Evolutionary conservation across 495 filamentous ascomycete genomes (phyloP).

Genomic region (Tuber umbilicatum): DNA sequence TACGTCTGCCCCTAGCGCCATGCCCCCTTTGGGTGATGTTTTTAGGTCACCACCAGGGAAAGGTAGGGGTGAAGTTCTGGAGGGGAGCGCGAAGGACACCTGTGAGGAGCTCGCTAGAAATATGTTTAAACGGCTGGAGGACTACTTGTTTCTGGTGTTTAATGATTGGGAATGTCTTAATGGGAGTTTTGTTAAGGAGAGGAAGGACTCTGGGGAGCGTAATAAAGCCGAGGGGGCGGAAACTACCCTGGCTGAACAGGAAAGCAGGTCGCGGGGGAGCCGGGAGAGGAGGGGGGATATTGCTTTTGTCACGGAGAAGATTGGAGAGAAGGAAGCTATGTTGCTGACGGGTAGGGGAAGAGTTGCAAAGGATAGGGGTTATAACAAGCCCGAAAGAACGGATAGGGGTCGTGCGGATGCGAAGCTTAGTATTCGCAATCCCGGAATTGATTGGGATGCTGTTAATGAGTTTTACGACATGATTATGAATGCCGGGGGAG

Average conservation of each 20-base stretch:
- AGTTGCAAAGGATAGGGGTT: conserved; percentile 21
- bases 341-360: conserved; percentile 26
- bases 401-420: conserved; percentile 14
- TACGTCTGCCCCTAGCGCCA: background rate
- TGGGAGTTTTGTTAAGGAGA: conserved; percentile 40
- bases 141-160: conserved; percentile 64
- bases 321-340: conserved; percentile 39
- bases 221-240: background rate
- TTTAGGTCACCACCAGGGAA: background rate
- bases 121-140: conserved; percentile 67
- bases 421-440: conserved; percentile 48
- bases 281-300: conserved; percentile 16
- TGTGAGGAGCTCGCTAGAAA: conserved; percentile 20
- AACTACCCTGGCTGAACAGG: background rate
- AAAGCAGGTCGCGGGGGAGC: background rate
- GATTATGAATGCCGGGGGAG: conserved; percentile 58
- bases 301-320: conserved; percentile 33
- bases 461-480: conserved; percentile 68
- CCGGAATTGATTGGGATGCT: conserved; percentile 69
- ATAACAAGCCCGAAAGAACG: conserved; percentile 8
- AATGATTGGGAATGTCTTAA: conserved; percentile 66
- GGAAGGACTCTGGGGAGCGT: background rate
- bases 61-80: background rate
- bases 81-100: background rate
- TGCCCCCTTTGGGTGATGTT: background rate